Percentiles rank a stretch among this genome's conserved stretches.
These are phyloP conservation scores for Backusella parvicylindrica DNA, from an alignment of 192 early-diverging fungal species.

Conservation along the genomic window DNA sequence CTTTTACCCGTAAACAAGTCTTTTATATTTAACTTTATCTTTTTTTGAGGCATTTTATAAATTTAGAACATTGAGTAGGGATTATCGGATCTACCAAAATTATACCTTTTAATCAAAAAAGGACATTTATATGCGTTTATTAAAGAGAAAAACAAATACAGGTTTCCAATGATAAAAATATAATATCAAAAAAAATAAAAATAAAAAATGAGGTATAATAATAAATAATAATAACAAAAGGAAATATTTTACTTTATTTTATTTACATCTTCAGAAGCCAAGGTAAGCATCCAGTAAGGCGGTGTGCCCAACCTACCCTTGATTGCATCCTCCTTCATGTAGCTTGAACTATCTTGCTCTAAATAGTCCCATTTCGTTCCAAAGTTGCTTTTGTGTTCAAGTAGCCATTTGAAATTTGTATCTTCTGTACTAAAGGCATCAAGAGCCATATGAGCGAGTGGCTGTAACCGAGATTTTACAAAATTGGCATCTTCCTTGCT, in stretches of 20 bases:
- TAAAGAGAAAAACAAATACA: background rate
- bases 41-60: background rate
- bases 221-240: background rate
- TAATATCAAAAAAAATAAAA: background rate
- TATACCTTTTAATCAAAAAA: background rate
- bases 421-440: slow-evolving; percentile 30
- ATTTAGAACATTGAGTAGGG: background rate
- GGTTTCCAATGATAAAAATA: background rate
- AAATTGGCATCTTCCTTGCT: slow-evolving; percentile 23
- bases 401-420: background rate
- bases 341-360: background rate
- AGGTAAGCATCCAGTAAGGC: slow-evolving; percentile 49
- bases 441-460: slow-evolving; percentile 47
- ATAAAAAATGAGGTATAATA: background rate
- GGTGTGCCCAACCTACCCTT: slow-evolving; percentile 36
- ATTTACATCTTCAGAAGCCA: background rate
- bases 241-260: background rate
- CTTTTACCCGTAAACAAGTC: background rate
- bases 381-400: background rate
- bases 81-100: background rate
- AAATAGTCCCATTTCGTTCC: background rate
- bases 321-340: background rate
- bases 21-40: background rate
- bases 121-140: background rate
- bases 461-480: slow-evolving; percentile 29